phyloP scores from a whole-genome alignment of 164 flowering plant species.

The Vitis cinerea region DNA sequence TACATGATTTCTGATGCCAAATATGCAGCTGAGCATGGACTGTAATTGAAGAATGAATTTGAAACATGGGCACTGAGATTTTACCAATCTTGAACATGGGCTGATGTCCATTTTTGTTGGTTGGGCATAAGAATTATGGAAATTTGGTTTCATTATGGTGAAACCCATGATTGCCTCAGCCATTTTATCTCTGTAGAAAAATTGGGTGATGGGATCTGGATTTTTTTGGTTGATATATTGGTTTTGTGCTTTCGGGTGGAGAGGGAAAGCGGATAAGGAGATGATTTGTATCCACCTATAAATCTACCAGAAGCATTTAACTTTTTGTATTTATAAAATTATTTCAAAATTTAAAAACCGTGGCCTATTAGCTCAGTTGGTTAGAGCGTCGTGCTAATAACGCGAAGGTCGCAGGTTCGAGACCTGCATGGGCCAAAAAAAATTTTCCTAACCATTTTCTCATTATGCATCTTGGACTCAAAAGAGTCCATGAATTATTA shows the following conservation, averaged over 20 bases:
- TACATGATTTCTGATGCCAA: neutral
- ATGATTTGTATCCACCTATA: slow-evolving; percentile 40
- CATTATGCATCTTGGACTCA: no score
- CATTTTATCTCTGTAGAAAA: slow-evolving; percentile 26
- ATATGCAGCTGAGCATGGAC: no score
- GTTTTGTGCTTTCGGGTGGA: neutral
- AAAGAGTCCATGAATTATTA: no score
- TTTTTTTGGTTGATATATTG: neutral
- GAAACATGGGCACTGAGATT: neutral
- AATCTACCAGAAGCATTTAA: neutral
- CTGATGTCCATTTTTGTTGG: slow-evolving; percentile 26
- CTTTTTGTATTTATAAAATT: neutral
- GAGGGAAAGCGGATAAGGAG: slow-evolving; percentile 45
- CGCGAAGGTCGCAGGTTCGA: slow-evolving; percentile 94
- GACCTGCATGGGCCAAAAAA: slow-evolving; percentile 79
- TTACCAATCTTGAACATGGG: slow-evolving; percentile 33
- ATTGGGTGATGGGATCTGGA: neutral
- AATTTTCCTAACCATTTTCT: no score
- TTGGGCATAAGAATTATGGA: slow-evolving; percentile 17
- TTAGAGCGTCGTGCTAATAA: slow-evolving; percentile 95
- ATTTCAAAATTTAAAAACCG: neutral
- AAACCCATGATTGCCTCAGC: slow-evolving; percentile 58
- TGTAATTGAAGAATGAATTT: neutral
- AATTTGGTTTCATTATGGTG: slow-evolving; percentile 33
- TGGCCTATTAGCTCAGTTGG: slow-evolving; percentile 16